Evolutionary conservation across 2,329 filamentous ascomycete genomes (phyloP).

Genomic region (Leptographium wingfieldii): DNA sequence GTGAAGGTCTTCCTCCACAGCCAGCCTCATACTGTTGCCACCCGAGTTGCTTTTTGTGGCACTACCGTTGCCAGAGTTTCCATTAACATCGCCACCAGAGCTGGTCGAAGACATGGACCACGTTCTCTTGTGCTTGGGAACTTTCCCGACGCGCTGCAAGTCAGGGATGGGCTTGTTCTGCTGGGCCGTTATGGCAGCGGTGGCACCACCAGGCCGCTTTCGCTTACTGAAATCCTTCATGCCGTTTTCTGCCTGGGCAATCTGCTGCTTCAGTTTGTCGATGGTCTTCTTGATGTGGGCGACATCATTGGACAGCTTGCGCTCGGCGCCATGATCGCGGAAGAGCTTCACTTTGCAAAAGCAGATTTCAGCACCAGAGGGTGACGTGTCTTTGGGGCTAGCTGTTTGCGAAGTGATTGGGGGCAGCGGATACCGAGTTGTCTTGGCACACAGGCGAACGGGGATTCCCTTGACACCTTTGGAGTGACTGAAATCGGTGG

Average conservation of each 20-base stretch:
- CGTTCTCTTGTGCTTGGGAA: slow-evolving; percentile 80
- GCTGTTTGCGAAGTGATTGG: slow-evolving; percentile 32
- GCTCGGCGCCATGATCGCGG: slow-evolving; percentile 87
- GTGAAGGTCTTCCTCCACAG: slow-evolving; percentile 63
- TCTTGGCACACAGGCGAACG: slow-evolving; percentile 85
- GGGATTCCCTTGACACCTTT: slow-evolving; percentile 98
- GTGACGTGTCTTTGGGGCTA: slow-evolving; percentile 28
- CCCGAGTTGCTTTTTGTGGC: neutral
- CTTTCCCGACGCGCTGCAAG: slow-evolving; percentile 60
- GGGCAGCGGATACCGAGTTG: slow-evolving; percentile 21
- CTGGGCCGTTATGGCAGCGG: slow-evolving; percentile 17
- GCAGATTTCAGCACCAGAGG: slow-evolving; percentile 50
- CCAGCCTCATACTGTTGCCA: slow-evolving; percentile 25
- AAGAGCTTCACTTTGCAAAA: slow-evolving; percentile 97
- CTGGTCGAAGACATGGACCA: slow-evolving; percentile 86
- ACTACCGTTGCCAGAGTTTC: slow-evolving; percentile 1
- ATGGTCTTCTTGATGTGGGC: slow-evolving; percentile 94
- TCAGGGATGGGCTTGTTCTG: slow-evolving; percentile 14
- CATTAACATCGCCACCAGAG: slow-evolving; percentile 35
- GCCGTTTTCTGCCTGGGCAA: slow-evolving; percentile 60
- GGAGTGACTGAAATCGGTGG: slow-evolving; percentile 96
- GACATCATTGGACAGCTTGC: slow-evolving; percentile 88
- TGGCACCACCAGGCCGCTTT: slow-evolving; percentile 38
- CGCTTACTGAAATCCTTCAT: slow-evolving; percentile 56
- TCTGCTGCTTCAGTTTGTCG: slow-evolving; percentile 90